Conservation (phyloP, 2,329 filamentous ascomycete genomes). For the Hypoxylon sp. region DNA sequence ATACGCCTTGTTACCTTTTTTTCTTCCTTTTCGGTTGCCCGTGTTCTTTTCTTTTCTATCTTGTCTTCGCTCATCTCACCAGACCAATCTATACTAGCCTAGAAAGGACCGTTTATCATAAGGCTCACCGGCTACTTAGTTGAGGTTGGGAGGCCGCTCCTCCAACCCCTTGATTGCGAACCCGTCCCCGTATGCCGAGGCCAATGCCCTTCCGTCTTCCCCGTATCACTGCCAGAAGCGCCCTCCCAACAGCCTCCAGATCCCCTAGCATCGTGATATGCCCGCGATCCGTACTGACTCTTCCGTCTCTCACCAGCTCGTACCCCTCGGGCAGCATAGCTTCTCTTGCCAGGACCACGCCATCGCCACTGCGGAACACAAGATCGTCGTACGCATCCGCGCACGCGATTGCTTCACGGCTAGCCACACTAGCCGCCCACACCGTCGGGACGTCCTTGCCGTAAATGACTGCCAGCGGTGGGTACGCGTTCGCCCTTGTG, state of each 20-base stretch:
- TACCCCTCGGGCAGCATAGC: slow-evolving; percentile 90
- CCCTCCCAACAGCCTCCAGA: slow-evolving; percentile 82
- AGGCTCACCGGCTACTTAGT: not conserved
- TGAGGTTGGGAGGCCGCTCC: not conserved
- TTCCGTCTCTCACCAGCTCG: slow-evolving; percentile 77
- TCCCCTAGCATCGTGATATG: slow-evolving; percentile 92
- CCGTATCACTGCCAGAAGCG: slow-evolving; percentile 76
- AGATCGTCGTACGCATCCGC: slow-evolving; percentile 88
- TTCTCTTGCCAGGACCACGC: slow-evolving; percentile 87
- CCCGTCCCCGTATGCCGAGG: slow-evolving; percentile 58
- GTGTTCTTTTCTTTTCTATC: slow-evolving; percentile 21
- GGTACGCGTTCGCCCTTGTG: slow-evolving; percentile 79
- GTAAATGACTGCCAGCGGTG: slow-evolving; percentile 86
- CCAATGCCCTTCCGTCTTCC: slow-evolving; percentile 82
- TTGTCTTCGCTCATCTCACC: not conserved
- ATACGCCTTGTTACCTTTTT: slow-evolving; percentile 23
- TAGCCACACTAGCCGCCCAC: slow-evolving; percentile 81
- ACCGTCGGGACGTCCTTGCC: slow-evolving; percentile 90
- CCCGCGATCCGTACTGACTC: slow-evolving; percentile 84
- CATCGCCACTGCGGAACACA: slow-evolving; percentile 88
- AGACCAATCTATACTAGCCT: slow-evolving; percentile 7
- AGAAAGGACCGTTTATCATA: not conserved
- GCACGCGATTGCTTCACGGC: slow-evolving; percentile 79
- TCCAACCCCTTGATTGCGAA: not conserved
- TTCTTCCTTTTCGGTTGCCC: slow-evolving; percentile 35